Evolutionary conservation across 2,329 filamentous ascomycete species (phyloP), one percentile per base, ranked within the genome.

Genomic region (Colletotrichum falcatum): DNA sequence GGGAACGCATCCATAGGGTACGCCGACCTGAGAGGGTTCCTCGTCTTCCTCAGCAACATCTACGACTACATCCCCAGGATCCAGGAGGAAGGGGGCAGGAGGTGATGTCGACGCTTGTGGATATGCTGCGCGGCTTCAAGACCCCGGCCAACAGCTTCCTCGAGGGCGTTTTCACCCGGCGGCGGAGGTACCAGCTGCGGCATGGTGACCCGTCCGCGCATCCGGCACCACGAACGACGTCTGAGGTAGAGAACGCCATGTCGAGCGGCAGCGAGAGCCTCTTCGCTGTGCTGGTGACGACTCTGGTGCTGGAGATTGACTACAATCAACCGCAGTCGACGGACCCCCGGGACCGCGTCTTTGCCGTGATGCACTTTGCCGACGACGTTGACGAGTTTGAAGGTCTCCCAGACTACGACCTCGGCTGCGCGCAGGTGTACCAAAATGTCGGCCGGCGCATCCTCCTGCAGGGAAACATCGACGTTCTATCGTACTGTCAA

Each of bases 1-100:
- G 77, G 77, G 20, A 11, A 20, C 3, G 44, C 46, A 3, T 66
- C 56, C 7, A 11, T 66, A n/a, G 28, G n/a, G 8, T 33, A 66
- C 35, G n/a, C 35, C 11, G 64, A 61, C 26, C 55, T 66, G n/a
- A 39, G 56, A 3, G 55, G 35, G 14, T 54, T 66, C 35, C 37
- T 61, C 3, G n/a, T 54, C 30, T 66, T 66, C 28, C 20, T 53
- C 7, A 33, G 11, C 26, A 8, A 26, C 20, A 28, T 46, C 11
- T 55, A 51, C 14, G 42, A 37, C 0, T n/a, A 44, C 4, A 26
- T 39, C 3, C 55, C 64, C 7, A n/a, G 33, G 28, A 54, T 66
- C 20, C 35, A 61, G 39, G 55, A 14, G 12, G 33, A 33, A 5
- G 23, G 30, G 4, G 46, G 20, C 18, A n/a, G 35, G 7, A 18